These are phyloP conservation scores for Mucor indicus DNA, from an alignment of 371 early-diverging fungal genomes.

Conservation along the genomic window DNA sequence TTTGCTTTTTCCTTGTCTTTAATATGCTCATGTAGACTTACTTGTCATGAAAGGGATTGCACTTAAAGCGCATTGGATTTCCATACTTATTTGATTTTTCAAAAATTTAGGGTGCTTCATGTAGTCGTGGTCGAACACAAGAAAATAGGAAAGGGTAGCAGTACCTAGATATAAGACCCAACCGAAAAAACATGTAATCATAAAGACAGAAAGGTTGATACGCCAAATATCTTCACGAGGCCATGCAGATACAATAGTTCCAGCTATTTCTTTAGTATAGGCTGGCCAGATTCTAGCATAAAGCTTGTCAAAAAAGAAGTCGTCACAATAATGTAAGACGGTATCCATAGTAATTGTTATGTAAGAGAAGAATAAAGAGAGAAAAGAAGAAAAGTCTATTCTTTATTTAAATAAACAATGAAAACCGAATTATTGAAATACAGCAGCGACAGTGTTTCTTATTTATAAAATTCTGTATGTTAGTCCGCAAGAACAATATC, in stretches of 20 bases:
- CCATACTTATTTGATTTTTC: slow-evolving; percentile 82
- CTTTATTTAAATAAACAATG: no score
- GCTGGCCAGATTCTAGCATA: slow-evolving; percentile 41
- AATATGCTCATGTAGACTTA: slow-evolving; percentile 16
- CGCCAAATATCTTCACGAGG: slow-evolving; percentile 66
- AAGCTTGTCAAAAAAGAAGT: slow-evolving; percentile 51
- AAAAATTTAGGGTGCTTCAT: slow-evolving; percentile 92
- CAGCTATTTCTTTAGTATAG: slow-evolving; percentile 28
- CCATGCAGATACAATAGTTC: slow-evolving; percentile 27
- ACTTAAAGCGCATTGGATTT: slow-evolving; percentile 75
- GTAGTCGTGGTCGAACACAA: slow-evolving; percentile 84
- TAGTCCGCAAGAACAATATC: no score
- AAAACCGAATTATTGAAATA: no score
- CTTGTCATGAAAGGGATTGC: slow-evolving; percentile 79
- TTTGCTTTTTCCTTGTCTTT: no score
- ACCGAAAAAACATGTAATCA: slow-evolving; percentile 71
- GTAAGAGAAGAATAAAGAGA: no score
- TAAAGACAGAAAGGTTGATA: slow-evolving; percentile 66
- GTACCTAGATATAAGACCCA: slow-evolving; percentile 77
- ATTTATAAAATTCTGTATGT: no score
- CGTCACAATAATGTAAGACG: slow-evolving; percentile 64
- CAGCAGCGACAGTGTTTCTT: no score
- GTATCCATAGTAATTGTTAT: no score
- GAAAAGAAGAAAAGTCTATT: no score
- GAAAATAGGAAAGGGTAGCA: slow-evolving; percentile 72